Evolutionary conservation across 371 early-diverging fungal species (phyloP).

Genomic region (Rhizopus sp.): DNA sequence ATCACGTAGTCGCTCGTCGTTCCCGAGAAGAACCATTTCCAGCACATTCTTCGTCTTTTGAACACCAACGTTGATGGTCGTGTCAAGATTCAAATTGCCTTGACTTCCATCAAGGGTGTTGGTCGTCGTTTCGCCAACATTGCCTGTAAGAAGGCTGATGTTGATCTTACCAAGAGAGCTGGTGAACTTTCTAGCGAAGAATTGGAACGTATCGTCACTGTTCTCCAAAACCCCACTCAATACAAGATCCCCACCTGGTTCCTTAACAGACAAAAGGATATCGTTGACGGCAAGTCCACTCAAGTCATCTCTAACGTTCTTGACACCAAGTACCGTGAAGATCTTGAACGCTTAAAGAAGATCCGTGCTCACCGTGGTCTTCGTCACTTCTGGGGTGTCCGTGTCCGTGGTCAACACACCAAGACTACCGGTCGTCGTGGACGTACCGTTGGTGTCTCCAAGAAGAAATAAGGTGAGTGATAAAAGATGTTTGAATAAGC

Average conservation of each 20-base stretch:
- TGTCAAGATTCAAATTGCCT: conserved; percentile 93
- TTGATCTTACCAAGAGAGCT: conserved; percentile 96
- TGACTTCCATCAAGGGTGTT: conserved; percentile 98
- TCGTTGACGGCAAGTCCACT: conserved; percentile 89
- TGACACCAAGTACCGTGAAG: too few species aligned
- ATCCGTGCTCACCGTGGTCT: too few species aligned
- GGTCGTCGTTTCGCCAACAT: conserved; percentile 98
- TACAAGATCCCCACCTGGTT: conserved; percentile 99
- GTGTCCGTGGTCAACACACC: conserved; percentile 95
- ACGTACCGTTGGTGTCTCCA: conserved; percentile 96
- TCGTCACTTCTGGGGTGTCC: conserved; percentile 97
- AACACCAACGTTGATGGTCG: conserved; percentile 99
- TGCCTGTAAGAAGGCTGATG: conserved; percentile 98
- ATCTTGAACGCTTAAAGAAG: too few species aligned
- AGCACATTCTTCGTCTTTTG: conserved; percentile 99
- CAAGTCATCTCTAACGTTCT: conserved; percentile 96
- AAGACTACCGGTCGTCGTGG: conserved; percentile 99
- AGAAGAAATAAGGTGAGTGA: conserved; percentile 80
- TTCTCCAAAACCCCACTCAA: conserved; percentile 92
- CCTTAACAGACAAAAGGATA: conserved; percentile 99
- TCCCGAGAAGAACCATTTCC: conserved; percentile 86
- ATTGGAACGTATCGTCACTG: conserved; percentile 87
- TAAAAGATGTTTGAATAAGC: too few species aligned
- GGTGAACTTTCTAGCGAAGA: conserved; percentile 97
- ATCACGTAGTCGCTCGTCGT: conserved; percentile 81